Base-by-base conservation (phyloP, 2,329 filamentous ascomycete genomes). In the Lasiodiplodia sp. region DNA sequence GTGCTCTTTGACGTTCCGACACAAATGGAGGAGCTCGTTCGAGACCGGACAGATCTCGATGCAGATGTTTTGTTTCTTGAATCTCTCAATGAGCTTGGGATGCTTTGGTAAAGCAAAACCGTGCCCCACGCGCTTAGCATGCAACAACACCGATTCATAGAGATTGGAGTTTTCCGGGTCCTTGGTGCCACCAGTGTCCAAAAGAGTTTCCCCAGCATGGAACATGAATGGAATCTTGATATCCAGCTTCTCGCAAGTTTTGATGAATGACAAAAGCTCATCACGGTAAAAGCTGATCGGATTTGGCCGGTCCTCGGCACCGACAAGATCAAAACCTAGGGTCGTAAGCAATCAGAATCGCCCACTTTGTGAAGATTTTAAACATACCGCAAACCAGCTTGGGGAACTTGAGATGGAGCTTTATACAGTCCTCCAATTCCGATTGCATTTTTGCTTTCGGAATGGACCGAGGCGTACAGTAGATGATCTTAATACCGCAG, bases 1-100 rank as follows among this genome's bases (percentile, higher is more conserved):
- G 73, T 93, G 91, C 14, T 90, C 89, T 47, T 86, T 85, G 68
- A 89, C 85, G 56, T 87, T 85, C 10, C 88, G 85, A 63, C 89
- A 91, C 21, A 94, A 83, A 40, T 91, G 90, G 21, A 93, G 80
- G 0, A 93, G 82, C 81, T 94, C 91, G 74, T 93, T 94, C 0
- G 90, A 93, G 62, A 93, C 92, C 0, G 91, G 91, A 72, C 91
- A 93, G 1, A 92, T 81, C 80, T 94, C 91, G n/a, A 94, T 83
- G 72, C 90, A 92, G 40, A 93, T 86, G 11, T 84, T 82, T 0
- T 47, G 34, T 0, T 71, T 60, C 77, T 87, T 89, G 85, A 92
- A 91, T 62, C 85, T 80, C 71, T 89, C 81, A 78, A 92, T 87
- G n/a, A 93, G 80, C 47, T 86, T 80, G 0, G 88, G 88, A 75